Evolutionary conservation across 352 stramenopile genomes (phyloP).

Genomic region (Phytophthora cajani): DNA sequence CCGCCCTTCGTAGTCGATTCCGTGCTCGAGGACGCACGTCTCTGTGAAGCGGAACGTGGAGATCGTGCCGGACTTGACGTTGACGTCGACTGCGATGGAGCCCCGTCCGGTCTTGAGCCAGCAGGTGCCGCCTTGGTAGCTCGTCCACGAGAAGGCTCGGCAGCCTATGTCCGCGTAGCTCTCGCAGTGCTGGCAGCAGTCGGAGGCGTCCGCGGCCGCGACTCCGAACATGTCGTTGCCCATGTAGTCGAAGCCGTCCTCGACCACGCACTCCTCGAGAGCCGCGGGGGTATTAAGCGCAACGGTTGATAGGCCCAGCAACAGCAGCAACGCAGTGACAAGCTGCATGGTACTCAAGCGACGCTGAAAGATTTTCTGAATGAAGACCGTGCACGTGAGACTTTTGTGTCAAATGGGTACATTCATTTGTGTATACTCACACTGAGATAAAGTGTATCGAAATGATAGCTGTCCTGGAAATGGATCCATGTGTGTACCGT

Average conservation of each 20-base stretch:
- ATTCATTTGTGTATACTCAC: background rate
- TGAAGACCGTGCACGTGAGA: background rate
- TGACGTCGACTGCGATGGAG: constrained; percentile 24
- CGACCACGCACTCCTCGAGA: constrained; percentile 26
- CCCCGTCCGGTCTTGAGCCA: constrained; percentile 64
- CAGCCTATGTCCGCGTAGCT: constrained; percentile 26
- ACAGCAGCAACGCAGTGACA: background rate
- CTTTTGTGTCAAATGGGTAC: background rate
- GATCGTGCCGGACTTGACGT: constrained; percentile 34
- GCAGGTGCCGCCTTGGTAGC: constrained; percentile 51
- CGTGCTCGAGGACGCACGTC: constrained; percentile 29
- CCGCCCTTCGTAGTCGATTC: constrained; percentile 36
- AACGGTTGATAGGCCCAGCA: background rate
- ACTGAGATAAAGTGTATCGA: background rate
- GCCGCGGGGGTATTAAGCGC: background rate
- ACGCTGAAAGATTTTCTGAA: background rate
- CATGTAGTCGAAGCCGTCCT: constrained; percentile 43
- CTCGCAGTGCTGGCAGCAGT: constrained; percentile 39
- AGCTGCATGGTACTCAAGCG: constrained; percentile 7
- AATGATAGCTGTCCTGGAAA: background rate
- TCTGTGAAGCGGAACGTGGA: constrained; percentile 21
- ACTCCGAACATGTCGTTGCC: constrained; percentile 42
- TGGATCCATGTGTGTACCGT: no score
- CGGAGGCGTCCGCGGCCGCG: constrained; percentile 5
- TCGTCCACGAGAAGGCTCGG: constrained; percentile 58